Base-by-base conservation (phyloP, 2,329 filamentous ascomycete genomes). In the Fusarium aywerte region DNA sequence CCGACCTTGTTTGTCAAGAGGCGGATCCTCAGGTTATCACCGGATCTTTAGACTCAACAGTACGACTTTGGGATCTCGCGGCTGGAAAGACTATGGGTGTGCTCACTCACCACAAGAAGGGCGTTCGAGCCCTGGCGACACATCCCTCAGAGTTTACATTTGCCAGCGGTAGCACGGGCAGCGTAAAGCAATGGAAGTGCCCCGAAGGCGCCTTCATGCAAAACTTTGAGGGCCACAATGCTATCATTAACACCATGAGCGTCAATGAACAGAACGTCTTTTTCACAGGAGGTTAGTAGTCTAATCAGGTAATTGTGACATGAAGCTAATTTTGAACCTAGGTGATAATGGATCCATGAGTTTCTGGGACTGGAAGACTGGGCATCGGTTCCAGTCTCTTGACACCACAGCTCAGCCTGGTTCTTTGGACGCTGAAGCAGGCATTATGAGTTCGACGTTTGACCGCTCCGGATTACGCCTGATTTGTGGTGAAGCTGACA, bases 171-270 rank as follows among this genome's bases (percentile, higher is more conserved):
- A 97, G 93, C 74, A 94, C 95, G 0, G 91, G 92, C 23, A 94
- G 92, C 76, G 97, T 99, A 81, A 99, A 99, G 83, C 96, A 99
- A 81, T 99, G 96, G 95, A 97, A 98, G 78, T 98, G 94, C 71
- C 96, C 96, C 2, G 93, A 97, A 76, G 96, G 95, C 35, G 93
- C 93, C 16, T 98, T 99, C 77, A 99, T 99, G 96, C 94, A 97
- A 79, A 98, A 98, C 76, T 98, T 98, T 74, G 92, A 97, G 40
- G 95, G 95, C 6, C 95, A 98, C 75, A 97, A 97, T 74, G 88
- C 93, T 62, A 96, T 99, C 77, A 95, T 99, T 82, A 99, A 99
- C 80, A 93, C 93, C 0, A 82, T 99, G 43, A 87, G 93, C 40
- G 93, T 96, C 31, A 99, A 99, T 77, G 92, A 96, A 74, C 93